These are phyloP conservation scores for Jaapia argillacea DNA, from an alignment of 768 basidiomycete species.

Conservation along the genomic window DNA sequence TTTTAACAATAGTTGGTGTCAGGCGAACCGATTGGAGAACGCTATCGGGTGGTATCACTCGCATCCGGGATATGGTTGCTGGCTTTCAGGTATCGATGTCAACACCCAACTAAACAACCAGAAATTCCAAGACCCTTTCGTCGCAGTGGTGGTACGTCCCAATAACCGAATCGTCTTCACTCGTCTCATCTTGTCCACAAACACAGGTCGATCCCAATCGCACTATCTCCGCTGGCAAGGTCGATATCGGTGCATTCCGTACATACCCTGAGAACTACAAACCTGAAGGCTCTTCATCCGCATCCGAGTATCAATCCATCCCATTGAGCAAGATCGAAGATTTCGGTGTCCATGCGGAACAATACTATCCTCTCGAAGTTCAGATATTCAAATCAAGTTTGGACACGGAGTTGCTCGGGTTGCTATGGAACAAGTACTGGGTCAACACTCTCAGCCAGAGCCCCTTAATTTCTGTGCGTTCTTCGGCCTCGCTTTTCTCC, in stretches of 20 bases:
- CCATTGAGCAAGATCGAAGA: constrained; percentile 97
- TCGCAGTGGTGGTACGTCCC: constrained; percentile 82
- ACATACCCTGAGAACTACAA: constrained; percentile 96
- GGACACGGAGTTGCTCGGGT: constrained; percentile 78
- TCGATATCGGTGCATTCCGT: constrained; percentile 97
- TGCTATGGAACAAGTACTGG: constrained; percentile 99
- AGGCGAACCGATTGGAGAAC: constrained; percentile 82
- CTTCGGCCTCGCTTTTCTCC: neutral
- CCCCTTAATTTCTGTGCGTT: constrained; percentile 77
- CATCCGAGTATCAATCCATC: constrained; percentile 92
- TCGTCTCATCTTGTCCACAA: neutral
- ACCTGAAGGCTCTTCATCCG: constrained; percentile 52
- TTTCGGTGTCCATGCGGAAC: constrained; percentile 95
- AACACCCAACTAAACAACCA: constrained; percentile 95
- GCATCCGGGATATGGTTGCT: constrained; percentile 98
- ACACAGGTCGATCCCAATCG: constrained; percentile 92
- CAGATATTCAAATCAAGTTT: constrained; percentile 90
- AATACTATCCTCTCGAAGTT: constrained; percentile 92
- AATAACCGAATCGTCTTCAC: constrained; percentile 1
- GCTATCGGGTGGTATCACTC: constrained; percentile 98
- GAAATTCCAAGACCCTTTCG: constrained; percentile 90
- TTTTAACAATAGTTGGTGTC: constrained; percentile 3
- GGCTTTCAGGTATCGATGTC: constrained; percentile 98
- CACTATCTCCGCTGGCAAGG: constrained; percentile 95
- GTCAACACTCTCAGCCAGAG: constrained; percentile 93